phyloP scores from a whole-genome alignment of 2,329 filamentous ascomycete genomes.

The Fonsecaea erecta region DNA sequence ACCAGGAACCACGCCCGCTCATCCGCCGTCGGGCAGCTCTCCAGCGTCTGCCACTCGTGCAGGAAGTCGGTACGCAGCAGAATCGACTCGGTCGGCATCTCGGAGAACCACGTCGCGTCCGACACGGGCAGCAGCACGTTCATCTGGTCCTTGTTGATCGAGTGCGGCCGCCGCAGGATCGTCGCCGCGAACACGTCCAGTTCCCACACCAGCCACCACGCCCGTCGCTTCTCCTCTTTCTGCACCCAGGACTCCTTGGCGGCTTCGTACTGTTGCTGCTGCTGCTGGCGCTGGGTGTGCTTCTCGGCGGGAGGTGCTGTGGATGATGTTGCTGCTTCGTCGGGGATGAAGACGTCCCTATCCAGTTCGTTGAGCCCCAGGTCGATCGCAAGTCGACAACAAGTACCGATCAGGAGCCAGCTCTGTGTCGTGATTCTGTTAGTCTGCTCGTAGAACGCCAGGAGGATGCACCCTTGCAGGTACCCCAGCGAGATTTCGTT shows the following conservation, averaged over 20 bases:
- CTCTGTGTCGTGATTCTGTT: neutral
- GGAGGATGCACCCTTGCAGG: constrained; percentile 21
- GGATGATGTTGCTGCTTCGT: neutral
- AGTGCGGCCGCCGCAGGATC: constrained; percentile 8
- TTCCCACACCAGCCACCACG: constrained; percentile 23
- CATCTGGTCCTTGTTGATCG: constrained; percentile 15
- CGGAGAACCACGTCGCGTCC: constrained; percentile 13
- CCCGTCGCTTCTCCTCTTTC: constrained; percentile 11
- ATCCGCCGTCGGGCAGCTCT: neutral
- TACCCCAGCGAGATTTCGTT: constrained; percentile 5
- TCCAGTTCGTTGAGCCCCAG: constrained; percentile 91
- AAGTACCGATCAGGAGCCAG: constrained; percentile 96
- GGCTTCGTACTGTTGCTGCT: neutral
- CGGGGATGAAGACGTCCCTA: constrained; percentile 43
- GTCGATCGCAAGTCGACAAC: constrained; percentile 84
- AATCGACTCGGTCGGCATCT: constrained; percentile 9
- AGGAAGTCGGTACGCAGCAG: neutral
- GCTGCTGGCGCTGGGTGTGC: neutral
- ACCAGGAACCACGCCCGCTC: constrained; percentile 20
- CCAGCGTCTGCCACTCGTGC: constrained; percentile 7
- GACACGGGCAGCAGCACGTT: constrained; percentile 13
- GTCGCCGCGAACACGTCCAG: constrained; percentile 20
- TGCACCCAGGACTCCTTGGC: constrained; percentile 1
- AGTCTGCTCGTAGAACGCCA: constrained; percentile 18
- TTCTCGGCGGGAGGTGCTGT: neutral